These are phyloP conservation scores for Leccinellum albellum DNA, from an alignment of 768 basidiomycete genomes.

Conservation along the genomic window DNA sequence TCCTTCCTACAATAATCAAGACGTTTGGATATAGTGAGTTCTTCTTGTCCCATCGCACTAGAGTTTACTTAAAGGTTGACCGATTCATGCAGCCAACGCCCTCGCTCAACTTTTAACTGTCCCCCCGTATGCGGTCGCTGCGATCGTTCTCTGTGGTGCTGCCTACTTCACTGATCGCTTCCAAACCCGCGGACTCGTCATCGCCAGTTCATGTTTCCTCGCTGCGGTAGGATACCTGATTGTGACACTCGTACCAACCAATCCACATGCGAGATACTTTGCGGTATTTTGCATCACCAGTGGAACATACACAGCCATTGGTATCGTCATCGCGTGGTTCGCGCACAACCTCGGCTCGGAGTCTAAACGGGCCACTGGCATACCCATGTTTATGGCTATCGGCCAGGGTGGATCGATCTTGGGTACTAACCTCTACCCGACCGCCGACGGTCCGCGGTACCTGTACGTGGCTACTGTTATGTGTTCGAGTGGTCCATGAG, in stretches of 20 bases:
- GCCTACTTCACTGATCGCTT: constrained; percentile 64
- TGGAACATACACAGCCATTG: constrained; percentile 75
- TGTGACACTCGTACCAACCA: constrained; percentile 49
- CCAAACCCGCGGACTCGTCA: constrained; percentile 51
- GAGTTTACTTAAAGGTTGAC: background rate
- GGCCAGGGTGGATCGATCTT: constrained; percentile 74
- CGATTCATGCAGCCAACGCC: background rate
- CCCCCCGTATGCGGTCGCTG: constrained; percentile 76
- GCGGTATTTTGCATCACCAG: constrained; percentile 74
- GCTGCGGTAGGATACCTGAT: constrained; percentile 53
- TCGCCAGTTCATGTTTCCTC: constrained; percentile 29
- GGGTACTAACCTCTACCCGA: constrained; percentile 68
- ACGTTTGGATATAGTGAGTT: constrained; percentile 69
- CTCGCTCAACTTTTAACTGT: constrained; percentile 72
- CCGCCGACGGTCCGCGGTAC: constrained; percentile 59
- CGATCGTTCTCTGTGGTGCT: constrained; percentile 53
- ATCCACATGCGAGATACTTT: constrained; percentile 66
- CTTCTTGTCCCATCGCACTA: background rate
- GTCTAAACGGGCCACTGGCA: constrained; percentile 71
- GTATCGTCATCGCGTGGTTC: constrained; percentile 74
- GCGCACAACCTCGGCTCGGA: constrained; percentile 77
- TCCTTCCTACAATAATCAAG: constrained; percentile 76
- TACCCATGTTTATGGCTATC: constrained; percentile 76
- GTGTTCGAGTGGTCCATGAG: background rate
- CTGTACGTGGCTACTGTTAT: constrained; percentile 39